Percentiles rank a stretch among this genome's conserved stretches.
Evolutionary conservation across 75 land plant species (phyloP).

Genomic region (Azolla pinnata): DNA sequence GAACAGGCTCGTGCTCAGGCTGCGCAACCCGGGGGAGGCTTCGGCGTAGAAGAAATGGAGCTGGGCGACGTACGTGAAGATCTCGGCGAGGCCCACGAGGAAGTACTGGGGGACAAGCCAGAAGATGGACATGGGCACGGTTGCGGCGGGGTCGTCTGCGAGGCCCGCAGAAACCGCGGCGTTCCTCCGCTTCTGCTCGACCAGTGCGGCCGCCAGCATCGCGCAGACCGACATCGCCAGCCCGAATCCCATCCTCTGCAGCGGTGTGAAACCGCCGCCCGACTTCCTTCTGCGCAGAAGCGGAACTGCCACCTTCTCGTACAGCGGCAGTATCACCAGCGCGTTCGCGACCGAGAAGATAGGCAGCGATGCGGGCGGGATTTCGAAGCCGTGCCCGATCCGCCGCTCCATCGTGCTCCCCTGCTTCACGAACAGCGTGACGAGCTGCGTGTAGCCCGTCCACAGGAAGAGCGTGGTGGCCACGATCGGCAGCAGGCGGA

Average conservation of each 20-base stretch:
- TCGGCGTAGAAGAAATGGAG: constrained; percentile 84
- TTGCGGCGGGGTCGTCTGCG: constrained; percentile 6
- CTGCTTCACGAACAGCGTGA: constrained; percentile 48
- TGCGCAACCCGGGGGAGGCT: constrained; percentile 24
- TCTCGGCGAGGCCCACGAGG: constrained; percentile 65
- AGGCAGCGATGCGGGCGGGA: constrained; percentile 61
- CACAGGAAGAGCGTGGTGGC: constrained; percentile 14
- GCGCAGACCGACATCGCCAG: constrained; percentile 44
- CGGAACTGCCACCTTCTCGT: constrained; percentile 28
- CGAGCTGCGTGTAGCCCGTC: constrained; percentile 38
- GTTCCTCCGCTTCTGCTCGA: constrained; percentile 42
- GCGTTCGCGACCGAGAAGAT: constrained; percentile 21
- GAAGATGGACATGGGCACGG: constrained; percentile 54
- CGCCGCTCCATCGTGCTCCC: constrained; percentile 38
- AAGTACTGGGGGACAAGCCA: constrained; percentile 86
- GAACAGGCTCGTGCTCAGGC: constrained; percentile 22
- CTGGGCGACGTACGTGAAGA: constrained; percentile 72
- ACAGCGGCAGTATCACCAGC: constrained; percentile 14
- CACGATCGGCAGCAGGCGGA: constrained; percentile 25
- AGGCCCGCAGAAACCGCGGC: constrained; percentile 31
- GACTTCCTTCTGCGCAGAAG: constrained; percentile 8
- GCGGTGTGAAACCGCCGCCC: constrained; percentile 44
- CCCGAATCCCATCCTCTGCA: constrained; percentile 78
- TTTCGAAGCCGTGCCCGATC: constrained; percentile 25
- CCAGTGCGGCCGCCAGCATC: constrained; percentile 54